Conservation (phyloP, 2,329 filamentous ascomycete genomes). For the Elsinoe perseae region DNA sequence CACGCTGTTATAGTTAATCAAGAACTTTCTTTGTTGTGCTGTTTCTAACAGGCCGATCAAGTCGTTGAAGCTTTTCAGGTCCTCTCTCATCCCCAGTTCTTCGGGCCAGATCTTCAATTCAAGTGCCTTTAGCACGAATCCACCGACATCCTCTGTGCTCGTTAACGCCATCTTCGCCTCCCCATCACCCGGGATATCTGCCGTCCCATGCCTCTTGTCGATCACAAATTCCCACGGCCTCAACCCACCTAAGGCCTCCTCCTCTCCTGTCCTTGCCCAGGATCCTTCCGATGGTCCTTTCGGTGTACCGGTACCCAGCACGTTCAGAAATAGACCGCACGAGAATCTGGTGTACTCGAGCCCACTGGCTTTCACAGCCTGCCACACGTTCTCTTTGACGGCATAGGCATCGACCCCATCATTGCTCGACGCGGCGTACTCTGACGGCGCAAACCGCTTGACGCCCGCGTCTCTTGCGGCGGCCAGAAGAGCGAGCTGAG, state of each 20-base stretch:
- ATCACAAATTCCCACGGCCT: constrained; percentile 36
- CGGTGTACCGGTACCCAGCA: constrained; percentile 26
- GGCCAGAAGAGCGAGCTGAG: constrained; percentile 47
- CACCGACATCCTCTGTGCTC: constrained; percentile 43
- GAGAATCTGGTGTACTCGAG: constrained; percentile 25
- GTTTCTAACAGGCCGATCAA: constrained; percentile 24
- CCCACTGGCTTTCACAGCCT: constrained; percentile 20
- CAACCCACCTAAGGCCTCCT: constrained; percentile 30
- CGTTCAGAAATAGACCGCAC: constrained; percentile 26
- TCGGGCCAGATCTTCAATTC: constrained; percentile 40
- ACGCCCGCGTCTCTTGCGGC: constrained; percentile 53
- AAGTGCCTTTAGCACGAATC: constrained; percentile 38
- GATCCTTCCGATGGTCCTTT: constrained; percentile 19
- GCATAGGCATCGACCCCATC: constrained; percentile 25
- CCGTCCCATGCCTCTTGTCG: constrained; percentile 38
- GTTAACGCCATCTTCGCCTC: constrained; percentile 41
- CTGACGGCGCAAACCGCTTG: constrained; percentile 52
- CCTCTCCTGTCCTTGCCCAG: constrained; percentile 23
- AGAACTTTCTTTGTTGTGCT: constrained; percentile 25
- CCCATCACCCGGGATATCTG: constrained; percentile 45
- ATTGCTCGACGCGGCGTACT: constrained; percentile 38
- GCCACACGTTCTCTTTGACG: constrained; percentile 24
- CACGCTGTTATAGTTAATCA: constrained; percentile 23
- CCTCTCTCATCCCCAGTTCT: constrained; percentile 31
- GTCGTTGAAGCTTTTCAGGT: constrained; percentile 24